phyloP scores from a whole-genome alignment of 139 green algal species.

The Chlamydomonas schloesseri region DNA sequence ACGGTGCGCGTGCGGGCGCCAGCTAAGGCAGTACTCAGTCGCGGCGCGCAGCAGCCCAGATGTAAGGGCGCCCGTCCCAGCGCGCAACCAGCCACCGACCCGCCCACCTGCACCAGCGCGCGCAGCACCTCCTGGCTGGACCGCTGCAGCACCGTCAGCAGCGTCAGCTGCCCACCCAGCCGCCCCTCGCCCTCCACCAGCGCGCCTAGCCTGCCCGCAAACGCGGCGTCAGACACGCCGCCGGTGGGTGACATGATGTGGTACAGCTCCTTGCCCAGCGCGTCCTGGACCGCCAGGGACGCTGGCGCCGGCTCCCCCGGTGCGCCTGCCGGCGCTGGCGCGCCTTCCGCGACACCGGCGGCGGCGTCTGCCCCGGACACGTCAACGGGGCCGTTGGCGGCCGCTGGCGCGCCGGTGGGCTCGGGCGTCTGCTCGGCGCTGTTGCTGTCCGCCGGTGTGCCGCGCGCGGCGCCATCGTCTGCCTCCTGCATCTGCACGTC shows the following conservation, averaged over 20 bases:
- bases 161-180: conserved; percentile 35
- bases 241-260: background rate
- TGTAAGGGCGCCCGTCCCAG: too few relatives aligned
- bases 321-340: too few relatives aligned
- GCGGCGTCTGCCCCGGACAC: too few relatives aligned
- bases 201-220: background rate
- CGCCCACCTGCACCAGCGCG: conserved; percentile 33
- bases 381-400: too few relatives aligned
- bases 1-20: background rate
- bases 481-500: too few relatives aligned
- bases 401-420: too few relatives aligned
- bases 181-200: conserved; percentile 38
- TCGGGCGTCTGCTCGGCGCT: too few relatives aligned
- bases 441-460: too few relatives aligned
- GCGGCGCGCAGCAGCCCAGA: too few relatives aligned
- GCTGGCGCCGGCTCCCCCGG: background rate
- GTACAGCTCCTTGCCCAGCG: conserved; percentile 3
- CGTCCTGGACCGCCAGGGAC: background rate
- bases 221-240: conserved; percentile 25
- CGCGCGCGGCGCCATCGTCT: too few relatives aligned
- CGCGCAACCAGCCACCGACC: too few relatives aligned
- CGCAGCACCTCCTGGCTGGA: conserved; percentile 28
- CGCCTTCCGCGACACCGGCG: background rate
- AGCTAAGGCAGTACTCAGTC: background rate
- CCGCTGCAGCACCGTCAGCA: conserved; percentile 35